A percentile compares a stretch with the other conserved stretches of the same genome.
These are phyloP conservation scores for Pythium brachiatum DNA, from an alignment of 352 stramenopile species.

Conservation along the genomic window DNA sequence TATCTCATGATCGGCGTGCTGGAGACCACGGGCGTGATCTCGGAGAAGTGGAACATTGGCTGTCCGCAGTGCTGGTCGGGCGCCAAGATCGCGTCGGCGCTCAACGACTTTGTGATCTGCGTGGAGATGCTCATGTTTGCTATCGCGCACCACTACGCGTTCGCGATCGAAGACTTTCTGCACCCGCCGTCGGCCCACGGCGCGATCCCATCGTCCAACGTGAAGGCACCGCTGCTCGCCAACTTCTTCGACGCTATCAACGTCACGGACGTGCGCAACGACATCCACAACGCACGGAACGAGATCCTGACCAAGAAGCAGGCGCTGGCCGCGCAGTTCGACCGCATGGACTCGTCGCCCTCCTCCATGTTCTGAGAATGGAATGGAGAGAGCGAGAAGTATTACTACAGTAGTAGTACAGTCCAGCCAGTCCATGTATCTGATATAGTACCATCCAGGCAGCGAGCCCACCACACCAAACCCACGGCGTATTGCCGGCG, in stretches of 20 bases:
- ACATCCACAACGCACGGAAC: slow-evolving; percentile 81
- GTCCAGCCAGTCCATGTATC: background rate
- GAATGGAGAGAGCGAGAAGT: slow-evolving; percentile 1
- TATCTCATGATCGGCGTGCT: slow-evolving; percentile 88
- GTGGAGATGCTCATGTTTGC: slow-evolving; percentile 94
- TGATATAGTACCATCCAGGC: background rate
- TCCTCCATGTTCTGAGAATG: slow-evolving; percentile 44
- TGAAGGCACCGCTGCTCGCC: slow-evolving; percentile 80
- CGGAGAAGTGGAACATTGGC: slow-evolving; percentile 78
- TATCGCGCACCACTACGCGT: slow-evolving; percentile 91
- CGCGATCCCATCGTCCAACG: slow-evolving; percentile 61
- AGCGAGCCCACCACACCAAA: background rate
- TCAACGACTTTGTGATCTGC: slow-evolving; percentile 95
- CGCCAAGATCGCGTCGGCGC: slow-evolving; percentile 83
- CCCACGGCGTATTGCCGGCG: background rate
- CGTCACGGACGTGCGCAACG: slow-evolving; percentile 83
- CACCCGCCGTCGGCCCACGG: slow-evolving; percentile 27
- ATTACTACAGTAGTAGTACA: background rate
- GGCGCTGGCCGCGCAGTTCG: slow-evolving; percentile 79
- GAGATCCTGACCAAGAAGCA: slow-evolving; percentile 90
- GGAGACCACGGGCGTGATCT: slow-evolving; percentile 86
- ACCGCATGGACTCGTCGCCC: slow-evolving; percentile 67
- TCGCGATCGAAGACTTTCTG: slow-evolving; percentile 90
- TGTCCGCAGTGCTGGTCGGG: slow-evolving; percentile 83
- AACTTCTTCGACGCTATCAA: slow-evolving; percentile 91